A percentile compares a stretch with the other conserved stretches of the same genome.
phyloP scores from a whole-genome alignment of 768 basidiomycete species.

The Lactarius hengduanensis region DNA sequence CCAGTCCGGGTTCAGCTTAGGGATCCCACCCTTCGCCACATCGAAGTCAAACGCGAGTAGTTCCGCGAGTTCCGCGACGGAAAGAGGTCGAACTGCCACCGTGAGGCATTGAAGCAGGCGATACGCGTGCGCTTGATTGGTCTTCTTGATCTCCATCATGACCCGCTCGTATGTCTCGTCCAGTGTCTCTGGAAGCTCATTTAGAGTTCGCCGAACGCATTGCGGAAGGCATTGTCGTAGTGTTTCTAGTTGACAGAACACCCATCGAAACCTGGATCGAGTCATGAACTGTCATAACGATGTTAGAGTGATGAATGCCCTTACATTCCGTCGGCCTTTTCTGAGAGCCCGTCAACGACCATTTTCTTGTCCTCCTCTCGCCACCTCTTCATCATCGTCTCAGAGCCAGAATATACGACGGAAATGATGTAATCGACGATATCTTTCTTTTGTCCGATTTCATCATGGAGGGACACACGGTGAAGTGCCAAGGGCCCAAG shows the following conservation, averaged over 20 bases:
- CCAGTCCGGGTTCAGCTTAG: not conserved
- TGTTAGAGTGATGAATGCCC: not conserved
- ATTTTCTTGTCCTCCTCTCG: not conserved
- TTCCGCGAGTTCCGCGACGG: too few relatives aligned
- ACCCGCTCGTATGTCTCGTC: slow-evolving; percentile 2
- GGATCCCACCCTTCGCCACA: not conserved
- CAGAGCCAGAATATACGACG: not conserved
- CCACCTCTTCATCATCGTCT: not conserved
- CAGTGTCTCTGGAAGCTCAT: not conserved
- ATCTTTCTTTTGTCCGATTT: not conserved
- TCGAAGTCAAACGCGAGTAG: not conserved
- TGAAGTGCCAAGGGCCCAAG: not conserved
- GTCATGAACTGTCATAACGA: not conserved
- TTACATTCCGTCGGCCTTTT: not conserved
- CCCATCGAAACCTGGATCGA: not conserved
- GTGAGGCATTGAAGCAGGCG: not conserved
- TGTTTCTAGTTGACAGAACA: not conserved
- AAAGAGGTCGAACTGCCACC: not conserved
- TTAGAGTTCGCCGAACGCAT: not conserved
- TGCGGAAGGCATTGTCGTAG: not conserved
- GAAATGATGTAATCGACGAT: not conserved
- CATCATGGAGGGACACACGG: not conserved
- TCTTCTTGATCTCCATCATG: not conserved
- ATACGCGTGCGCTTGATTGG: not conserved
- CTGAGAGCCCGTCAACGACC: not conserved